Conservation (phyloP, 202 grass and related monocot genomes). For the Saccharum hybrid region DNA sequence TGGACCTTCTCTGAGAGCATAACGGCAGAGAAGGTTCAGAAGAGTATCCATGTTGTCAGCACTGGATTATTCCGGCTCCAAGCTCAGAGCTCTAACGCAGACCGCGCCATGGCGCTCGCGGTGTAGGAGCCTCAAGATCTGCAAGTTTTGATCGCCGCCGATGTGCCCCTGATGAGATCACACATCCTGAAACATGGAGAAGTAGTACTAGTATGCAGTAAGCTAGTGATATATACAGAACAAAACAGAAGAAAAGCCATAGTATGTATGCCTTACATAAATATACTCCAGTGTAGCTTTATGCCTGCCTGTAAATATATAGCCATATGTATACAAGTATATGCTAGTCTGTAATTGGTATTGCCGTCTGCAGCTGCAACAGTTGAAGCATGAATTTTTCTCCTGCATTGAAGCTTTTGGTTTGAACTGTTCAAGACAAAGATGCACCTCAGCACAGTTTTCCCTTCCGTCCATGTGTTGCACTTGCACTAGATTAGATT, state of each 20-base stretch:
- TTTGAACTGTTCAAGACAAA: background rate
- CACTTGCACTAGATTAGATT: slow-evolving; percentile 18
- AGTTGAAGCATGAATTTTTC: slow-evolving; percentile 1
- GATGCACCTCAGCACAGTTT: slow-evolving; percentile 7
- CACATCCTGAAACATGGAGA: background rate
- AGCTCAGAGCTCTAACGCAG: slow-evolving; percentile 45
- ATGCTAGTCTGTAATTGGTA: slow-evolving; percentile 24
- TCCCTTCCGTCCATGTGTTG: slow-evolving; percentile 7
- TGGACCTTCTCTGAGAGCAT: slow-evolving; percentile 79
- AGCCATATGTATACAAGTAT: slow-evolving; percentile 25
- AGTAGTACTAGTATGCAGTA: background rate
- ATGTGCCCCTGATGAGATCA: background rate
- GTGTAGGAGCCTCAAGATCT: slow-evolving; percentile 30
- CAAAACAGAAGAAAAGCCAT: background rate
- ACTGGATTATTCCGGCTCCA: slow-evolving; percentile 44
- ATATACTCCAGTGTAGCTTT: slow-evolving; percentile 13
- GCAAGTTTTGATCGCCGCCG: slow-evolving; percentile 37
- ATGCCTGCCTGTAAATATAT: slow-evolving; percentile 34
- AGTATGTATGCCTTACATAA: slow-evolving; percentile 7
- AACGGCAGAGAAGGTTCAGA: slow-evolving; percentile 50
- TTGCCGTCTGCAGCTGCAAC: slow-evolving; percentile 21
- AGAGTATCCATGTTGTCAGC: background rate
- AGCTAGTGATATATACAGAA: slow-evolving; percentile 7
- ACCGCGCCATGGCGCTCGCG: slow-evolving; percentile 46
- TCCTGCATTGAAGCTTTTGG: background rate